phyloP scores from a whole-genome alignment of 257 asterid genomes.

The Solanum tacnaense region DNA sequence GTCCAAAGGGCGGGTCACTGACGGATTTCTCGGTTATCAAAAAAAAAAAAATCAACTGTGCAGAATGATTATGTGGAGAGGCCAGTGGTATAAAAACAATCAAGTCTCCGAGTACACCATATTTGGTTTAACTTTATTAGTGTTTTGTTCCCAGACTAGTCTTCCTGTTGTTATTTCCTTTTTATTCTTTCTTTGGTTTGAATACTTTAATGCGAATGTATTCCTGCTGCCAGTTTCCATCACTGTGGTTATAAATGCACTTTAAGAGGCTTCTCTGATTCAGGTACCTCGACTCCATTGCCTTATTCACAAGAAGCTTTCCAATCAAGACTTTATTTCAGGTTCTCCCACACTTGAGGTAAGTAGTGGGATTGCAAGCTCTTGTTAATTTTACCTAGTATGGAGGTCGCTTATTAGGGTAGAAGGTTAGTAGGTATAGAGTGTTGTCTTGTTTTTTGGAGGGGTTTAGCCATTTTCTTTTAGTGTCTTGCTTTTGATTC shows the following conservation, averaged over 20 bases:
- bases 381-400: background rate
- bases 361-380: constrained; percentile 1
- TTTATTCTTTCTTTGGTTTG: background rate
- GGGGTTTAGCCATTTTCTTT: background rate
- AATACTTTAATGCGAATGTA: background rate
- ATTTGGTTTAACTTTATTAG: background rate
- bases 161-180: background rate
- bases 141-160: background rate
- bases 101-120: background rate
- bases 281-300: constrained; percentile 94
- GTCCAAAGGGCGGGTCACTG: no score
- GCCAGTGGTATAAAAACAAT: background rate
- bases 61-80: background rate
- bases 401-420: background rate
- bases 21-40: no score
- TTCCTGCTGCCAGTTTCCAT: background rate
- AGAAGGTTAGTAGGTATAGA: background rate
- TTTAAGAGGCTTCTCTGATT: background rate
- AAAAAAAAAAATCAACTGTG: background rate
- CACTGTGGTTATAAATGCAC: background rate
- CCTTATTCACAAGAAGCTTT: constrained; percentile 58
- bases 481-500: background rate
- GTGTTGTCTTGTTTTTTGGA: background rate
- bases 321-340: constrained; percentile 46
- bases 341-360: constrained; percentile 48